phyloP scores from a whole-genome alignment of 768 basidiomycete genomes.

The Russula dissimulans region DNA sequence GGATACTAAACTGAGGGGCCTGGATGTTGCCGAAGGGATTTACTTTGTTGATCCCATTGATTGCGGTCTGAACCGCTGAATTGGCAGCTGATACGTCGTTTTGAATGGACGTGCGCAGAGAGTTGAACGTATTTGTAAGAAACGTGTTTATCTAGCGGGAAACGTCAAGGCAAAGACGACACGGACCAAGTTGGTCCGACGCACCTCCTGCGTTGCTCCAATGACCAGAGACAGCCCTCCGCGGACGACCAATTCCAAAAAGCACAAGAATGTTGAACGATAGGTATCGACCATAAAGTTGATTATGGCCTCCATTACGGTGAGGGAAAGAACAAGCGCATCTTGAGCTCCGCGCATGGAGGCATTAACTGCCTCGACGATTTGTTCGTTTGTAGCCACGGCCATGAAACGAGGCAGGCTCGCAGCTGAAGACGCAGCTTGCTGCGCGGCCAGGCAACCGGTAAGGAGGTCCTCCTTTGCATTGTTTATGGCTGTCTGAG shows the following conservation, averaged over 20 bases:
- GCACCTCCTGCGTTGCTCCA: conserved; percentile 72
- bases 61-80: conserved; percentile 50
- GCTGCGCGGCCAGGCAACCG: conserved; percentile 79
- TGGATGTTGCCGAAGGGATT: conserved; percentile 64
- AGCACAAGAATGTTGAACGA: conserved; percentile 88
- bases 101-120: conserved; percentile 64
- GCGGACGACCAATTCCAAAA: conserved; percentile 79
- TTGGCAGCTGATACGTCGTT: conserved; percentile 61
- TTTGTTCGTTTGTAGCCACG: conserved; percentile 70
- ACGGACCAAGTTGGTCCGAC: conserved; percentile 21
- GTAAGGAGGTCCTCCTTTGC: conserved; percentile 72
- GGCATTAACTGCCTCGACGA: conserved; percentile 69
- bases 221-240: conserved; percentile 77
- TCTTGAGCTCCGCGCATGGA: conserved; percentile 68
- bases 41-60: conserved; percentile 63
- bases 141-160: conserved; percentile 56
- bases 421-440: conserved; percentile 70
- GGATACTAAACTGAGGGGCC: conserved; percentile 64
- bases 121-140: conserved; percentile 47
- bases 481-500: conserved; percentile 54
- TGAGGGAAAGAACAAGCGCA: conserved; percentile 64
- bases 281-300: conserved; percentile 91
- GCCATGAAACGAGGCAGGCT: conserved; percentile 89
- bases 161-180: background rate
- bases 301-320: conserved; percentile 77